phyloP scores from a whole-genome alignment of 108 stramenopile species.

The Ochromonas danica region DNA sequence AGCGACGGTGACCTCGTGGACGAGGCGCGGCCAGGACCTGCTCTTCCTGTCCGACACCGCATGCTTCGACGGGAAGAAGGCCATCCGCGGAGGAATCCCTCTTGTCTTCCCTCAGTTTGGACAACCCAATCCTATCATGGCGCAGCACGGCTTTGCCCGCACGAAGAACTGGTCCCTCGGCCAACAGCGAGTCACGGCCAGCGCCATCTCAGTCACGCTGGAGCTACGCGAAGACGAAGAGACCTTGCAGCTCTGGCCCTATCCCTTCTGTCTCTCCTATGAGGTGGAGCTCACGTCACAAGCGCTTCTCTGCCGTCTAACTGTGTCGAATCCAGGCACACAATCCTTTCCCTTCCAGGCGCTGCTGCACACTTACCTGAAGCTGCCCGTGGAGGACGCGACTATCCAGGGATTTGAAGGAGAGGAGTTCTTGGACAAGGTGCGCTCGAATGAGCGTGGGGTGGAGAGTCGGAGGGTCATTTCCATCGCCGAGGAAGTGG shows the following conservation, averaged over 20 bases:
- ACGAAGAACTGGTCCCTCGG: slow-evolving; percentile 40
- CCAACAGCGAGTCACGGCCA: neutral
- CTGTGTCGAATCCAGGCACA: slow-evolving; percentile 47
- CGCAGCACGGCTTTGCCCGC: slow-evolving; percentile 59
- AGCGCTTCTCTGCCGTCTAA: slow-evolving; percentile 40
- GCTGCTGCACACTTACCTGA: slow-evolving; percentile 58
- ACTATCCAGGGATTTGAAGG: slow-evolving; percentile 47
- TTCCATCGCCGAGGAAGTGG: too few species aligned
- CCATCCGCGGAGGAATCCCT: slow-evolving; percentile 52
- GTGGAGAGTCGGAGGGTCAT: too few species aligned
- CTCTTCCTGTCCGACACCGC: slow-evolving; percentile 48
- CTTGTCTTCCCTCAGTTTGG: slow-evolving; percentile 57
- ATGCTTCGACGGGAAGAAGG: slow-evolving; percentile 47
- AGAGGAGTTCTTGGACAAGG: slow-evolving; percentile 50
- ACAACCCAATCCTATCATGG: slow-evolving; percentile 50
- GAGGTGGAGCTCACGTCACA: slow-evolving; percentile 43
- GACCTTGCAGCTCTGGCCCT: slow-evolving; percentile 37
- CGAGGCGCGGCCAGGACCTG: slow-evolving; percentile 23
- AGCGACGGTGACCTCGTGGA: slow-evolving; percentile 26
- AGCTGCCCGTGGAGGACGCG: slow-evolving; percentile 38
- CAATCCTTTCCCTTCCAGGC: slow-evolving; percentile 37
- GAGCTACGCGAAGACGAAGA: slow-evolving; percentile 41
- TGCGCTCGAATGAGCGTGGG: too few species aligned
- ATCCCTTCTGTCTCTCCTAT: slow-evolving; percentile 42
- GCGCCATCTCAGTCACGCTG: slow-evolving; percentile 26